Percentiles rank a stretch among this genome's conserved stretches.
Conservation (phyloP, 2,329 filamentous ascomycete genomes). For the Cladosporium sp. region DNA sequence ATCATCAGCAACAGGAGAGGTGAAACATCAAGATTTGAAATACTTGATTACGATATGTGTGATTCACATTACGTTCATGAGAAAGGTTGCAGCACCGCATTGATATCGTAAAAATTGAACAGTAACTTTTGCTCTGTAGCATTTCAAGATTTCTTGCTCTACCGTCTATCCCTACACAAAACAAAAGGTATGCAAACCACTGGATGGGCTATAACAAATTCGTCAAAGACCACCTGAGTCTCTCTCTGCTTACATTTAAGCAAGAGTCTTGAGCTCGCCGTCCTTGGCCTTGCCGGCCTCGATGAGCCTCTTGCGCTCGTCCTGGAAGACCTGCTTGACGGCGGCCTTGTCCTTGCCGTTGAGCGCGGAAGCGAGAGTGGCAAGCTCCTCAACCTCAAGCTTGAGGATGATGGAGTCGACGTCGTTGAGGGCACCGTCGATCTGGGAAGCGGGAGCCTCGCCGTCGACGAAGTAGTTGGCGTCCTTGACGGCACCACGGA, state of each 20-base stretch:
- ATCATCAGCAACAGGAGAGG: too few species aligned
- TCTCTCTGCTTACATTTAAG: constrained; percentile 21
- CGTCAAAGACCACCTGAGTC: neutral
- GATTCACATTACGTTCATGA: neutral
- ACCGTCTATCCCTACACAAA: constrained; percentile 19
- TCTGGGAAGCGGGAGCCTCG: constrained; percentile 73
- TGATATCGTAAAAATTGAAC: neutral
- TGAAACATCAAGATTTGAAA: too few species aligned
- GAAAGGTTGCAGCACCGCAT: neutral
- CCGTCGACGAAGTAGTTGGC: constrained; percentile 85
- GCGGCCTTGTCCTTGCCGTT: constrained; percentile 72
- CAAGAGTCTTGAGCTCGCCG: constrained; percentile 69
- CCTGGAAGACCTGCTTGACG: constrained; percentile 81
- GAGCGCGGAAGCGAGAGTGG: constrained; percentile 77
- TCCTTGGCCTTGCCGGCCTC: constrained; percentile 84
- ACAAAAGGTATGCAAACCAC: neutral
- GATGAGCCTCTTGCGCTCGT: constrained; percentile 76
- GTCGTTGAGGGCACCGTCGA: constrained; percentile 81
- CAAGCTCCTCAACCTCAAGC: constrained; percentile 89
- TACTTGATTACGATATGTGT: neutral
- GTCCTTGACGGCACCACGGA: constrained; percentile 92
- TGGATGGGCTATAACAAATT: constrained; percentile 1
- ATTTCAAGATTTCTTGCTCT: constrained; percentile 13
- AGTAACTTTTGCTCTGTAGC: constrained; percentile 5
- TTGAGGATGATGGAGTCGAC: constrained; percentile 85